A percentile compares a stretch with the other conserved stretches of the same genome.
These are phyloP conservation scores for Mucor racemosus DNA, from an alignment of 371 early-diverging fungal species.

Conservation along the genomic window DNA sequence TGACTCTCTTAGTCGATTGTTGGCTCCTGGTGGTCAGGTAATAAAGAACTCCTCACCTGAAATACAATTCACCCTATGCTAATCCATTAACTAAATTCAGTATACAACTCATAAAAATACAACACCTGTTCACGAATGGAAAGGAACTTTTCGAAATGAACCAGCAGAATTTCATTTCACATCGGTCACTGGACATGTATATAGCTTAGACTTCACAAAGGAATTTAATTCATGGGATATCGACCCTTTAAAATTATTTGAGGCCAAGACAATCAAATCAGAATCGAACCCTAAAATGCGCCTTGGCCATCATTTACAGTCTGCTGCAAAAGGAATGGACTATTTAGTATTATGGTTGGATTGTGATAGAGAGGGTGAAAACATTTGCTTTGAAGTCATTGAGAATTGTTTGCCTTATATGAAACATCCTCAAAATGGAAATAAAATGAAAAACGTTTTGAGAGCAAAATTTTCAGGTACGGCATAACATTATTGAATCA, in stretches of 20 bases:
- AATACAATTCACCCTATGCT: not conserved
- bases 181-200: constrained; percentile 54
- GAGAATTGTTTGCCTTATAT: constrained; percentile 41
- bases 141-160: constrained; percentile 39
- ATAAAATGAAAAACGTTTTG: constrained; percentile 40
- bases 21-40: constrained; percentile 56
- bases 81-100: constrained; percentile 13
- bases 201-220: constrained; percentile 50
- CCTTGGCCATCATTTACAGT: constrained; percentile 50
- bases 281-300: constrained; percentile 57
- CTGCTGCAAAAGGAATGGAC: constrained; percentile 49
- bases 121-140: constrained; percentile 58
- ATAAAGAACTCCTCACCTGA: not conserved
- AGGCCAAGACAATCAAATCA: constrained; percentile 44
- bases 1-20: constrained; percentile 61
- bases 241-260: constrained; percentile 49
- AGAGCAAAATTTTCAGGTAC: constrained; percentile 66
- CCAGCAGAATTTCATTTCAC: constrained; percentile 51
- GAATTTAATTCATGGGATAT: constrained; percentile 59
- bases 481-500: not conserved
- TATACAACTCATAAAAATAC: constrained; percentile 36
- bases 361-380: constrained; percentile 81
- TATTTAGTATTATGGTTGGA: constrained; percentile 75
- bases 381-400: constrained; percentile 72
- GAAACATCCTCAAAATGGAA: constrained; percentile 28